A percentile compares a stretch with the other conserved stretches of the same genome.
phyloP scores from a whole-genome alignment of 208 protist species.

The Vickermania spadyakhi region DNA sequence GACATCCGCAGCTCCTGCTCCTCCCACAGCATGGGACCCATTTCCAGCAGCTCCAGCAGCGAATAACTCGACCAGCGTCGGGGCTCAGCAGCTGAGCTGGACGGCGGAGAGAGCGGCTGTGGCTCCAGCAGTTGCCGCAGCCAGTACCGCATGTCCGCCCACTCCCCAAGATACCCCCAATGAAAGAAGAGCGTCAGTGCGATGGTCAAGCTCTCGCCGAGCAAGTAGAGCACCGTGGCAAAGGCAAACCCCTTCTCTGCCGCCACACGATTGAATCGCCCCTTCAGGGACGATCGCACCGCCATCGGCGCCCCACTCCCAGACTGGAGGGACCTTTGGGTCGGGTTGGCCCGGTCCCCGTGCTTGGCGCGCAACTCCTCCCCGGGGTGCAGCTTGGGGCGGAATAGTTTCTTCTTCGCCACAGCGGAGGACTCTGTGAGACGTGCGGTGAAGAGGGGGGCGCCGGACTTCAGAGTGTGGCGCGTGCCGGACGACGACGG shows the following conservation, averaged over 20 bases:
- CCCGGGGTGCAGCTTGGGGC: background rate
- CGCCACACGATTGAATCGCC: constrained; percentile 65
- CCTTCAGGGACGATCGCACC: constrained; percentile 20
- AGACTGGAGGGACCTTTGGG: background rate
- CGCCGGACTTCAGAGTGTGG: too few species aligned
- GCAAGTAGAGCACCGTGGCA: constrained; percentile 45
- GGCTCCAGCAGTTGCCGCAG: constrained; percentile 11
- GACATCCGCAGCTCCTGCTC: constrained; percentile 30
- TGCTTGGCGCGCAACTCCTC: background rate
- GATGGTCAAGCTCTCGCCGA: constrained; percentile 56
- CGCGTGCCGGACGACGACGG: too few species aligned
- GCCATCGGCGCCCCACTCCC: constrained; percentile 1
- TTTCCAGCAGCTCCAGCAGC: background rate
- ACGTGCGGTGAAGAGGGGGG: background rate
- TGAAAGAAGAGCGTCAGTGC: constrained; percentile 45
- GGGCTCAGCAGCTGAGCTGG: background rate
- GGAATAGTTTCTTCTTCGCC: background rate
- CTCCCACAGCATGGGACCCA: background rate
- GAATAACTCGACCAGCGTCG: background rate
- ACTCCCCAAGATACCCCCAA: constrained; percentile 27
- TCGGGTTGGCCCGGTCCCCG: background rate
- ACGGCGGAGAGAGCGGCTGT: background rate
- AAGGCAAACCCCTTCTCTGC: constrained; percentile 38
- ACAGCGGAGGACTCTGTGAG: background rate
- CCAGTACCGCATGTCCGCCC: constrained; percentile 39